Conservation (phyloP, 148 eudicot species). For the Polygonum aviculare region DNA sequence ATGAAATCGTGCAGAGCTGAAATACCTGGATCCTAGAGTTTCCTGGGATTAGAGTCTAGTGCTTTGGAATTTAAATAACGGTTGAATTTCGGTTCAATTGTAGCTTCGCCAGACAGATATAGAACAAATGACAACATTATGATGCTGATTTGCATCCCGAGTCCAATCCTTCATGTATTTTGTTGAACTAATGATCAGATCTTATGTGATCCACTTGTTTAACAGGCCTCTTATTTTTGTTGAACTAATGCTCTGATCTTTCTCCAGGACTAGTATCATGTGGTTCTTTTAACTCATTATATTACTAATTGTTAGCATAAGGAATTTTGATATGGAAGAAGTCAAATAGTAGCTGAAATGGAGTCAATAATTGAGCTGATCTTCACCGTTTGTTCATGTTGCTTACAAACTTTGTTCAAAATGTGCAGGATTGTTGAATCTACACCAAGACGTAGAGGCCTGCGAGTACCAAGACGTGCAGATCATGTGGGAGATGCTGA, state of each 20-base stretch:
- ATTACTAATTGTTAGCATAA: too few relatives aligned
- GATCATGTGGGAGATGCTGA: slow-evolving; percentile 43
- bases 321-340: neutral
- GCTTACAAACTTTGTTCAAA: neutral
- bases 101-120: neutral
- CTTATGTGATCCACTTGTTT: neutral
- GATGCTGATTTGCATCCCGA: neutral
- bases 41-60: neutral
- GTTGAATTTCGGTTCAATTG: neutral
- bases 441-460: slow-evolving; percentile 28
- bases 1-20: neutral
- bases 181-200: neutral
- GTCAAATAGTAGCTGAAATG: neutral
- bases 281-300: neutral
- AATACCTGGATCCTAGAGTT: neutral
- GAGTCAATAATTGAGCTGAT: neutral
- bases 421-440: slow-evolving; percentile 19
- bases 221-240: neutral
- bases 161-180: neutral
- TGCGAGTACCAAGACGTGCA: slow-evolving; percentile 37
- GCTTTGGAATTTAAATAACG: neutral
- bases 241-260: neutral
- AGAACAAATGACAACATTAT: neutral
- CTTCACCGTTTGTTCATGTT: neutral
- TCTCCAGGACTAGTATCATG: neutral